Base-by-base conservation (phyloP, 2,329 filamentous ascomycete species). In the Trichothecium roseum region DNA sequence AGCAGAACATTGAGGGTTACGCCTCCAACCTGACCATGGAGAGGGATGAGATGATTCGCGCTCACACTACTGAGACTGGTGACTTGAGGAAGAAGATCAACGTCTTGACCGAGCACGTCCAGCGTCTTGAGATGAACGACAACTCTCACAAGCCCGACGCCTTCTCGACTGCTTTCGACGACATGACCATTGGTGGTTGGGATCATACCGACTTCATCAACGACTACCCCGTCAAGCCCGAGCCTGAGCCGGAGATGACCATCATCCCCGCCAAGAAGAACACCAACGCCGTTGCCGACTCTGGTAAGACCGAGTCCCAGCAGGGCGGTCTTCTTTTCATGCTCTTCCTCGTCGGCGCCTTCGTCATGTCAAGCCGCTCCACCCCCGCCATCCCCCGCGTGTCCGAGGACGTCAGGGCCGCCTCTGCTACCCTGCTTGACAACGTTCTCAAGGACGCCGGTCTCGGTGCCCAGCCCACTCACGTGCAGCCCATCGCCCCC, bases 301-400 rank as follows among this genome's bases (percentile, higher is more conserved):
- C 76, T 29, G 56, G 60, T 40, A 75, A 81, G 42, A 80, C 80
- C 63, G 64, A 74, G 40, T 72, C 79, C 41, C 80, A 85, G 46
- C 84, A 88, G 50, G 84, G 86, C 35, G 76, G 85, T 50, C 64
- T 96, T 50, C 71, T 96, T 57, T 81, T 89, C 60, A 94, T 95
- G 86, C 83, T 95, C 47, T 83, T 98, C 53, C 81, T 98, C 37
- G 88, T 94, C 45, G 91, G 91, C 54, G 91, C 91, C 36, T 94
- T 95, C 54, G 87, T 96, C 48, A 82, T 91, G 42, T 95, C 89
- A 22, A 93, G 88, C 62, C 78, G 78, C 46, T 74, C 78, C 30
- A 69, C 79, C 15, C 75, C 79, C 28, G 75, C 77, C 46, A 79
- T 93, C 47, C 83, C 84, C 34, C 74, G 74, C 38, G 81, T 89